phyloP scores from a whole-genome alignment of 2,329 filamentous ascomycete genomes.

The Pestalotiopsis sp. region DNA sequence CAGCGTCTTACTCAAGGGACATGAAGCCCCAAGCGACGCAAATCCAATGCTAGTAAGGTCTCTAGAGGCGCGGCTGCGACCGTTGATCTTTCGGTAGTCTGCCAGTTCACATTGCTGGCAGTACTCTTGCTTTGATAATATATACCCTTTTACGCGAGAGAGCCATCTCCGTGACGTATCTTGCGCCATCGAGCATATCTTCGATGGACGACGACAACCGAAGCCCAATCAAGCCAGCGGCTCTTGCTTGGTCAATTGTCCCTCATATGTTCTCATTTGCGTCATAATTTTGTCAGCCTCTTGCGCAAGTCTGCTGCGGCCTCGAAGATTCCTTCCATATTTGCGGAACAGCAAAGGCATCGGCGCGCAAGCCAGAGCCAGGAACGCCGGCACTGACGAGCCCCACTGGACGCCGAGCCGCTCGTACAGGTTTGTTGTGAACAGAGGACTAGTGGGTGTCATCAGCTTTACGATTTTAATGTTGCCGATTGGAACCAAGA shows the following conservation, averaged over 20 bases:
- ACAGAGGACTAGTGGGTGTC: slow-evolving; percentile 34
- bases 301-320: slow-evolving; percentile 55
- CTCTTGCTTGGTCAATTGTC: neutral
- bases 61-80: no score
- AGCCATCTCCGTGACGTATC: no score
- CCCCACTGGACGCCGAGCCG: slow-evolving; percentile 59
- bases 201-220: neutral
- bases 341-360: slow-evolving; percentile 45
- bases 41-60: no score
- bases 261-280: neutral
- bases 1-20: no score
- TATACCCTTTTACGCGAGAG: no score
- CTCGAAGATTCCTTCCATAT: slow-evolving; percentile 42
- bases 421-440: slow-evolving; percentile 35
- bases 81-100: no score
- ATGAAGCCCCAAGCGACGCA: no score
- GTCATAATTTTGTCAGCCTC: neutral
- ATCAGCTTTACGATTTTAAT: neutral
- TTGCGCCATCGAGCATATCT: no score
- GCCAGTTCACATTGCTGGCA: no score
- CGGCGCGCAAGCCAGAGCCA: slow-evolving; percentile 49
- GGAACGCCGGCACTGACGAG: slow-evolving; percentile 56
- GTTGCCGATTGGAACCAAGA: neutral
- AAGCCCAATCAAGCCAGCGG: neutral
- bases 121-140: no score